Percentiles rank a stretch among this genome's conserved stretches.
phyloP scores from a whole-genome alignment of 805 yeast genomes.

The Saccharomycopsis sp. region DNA sequence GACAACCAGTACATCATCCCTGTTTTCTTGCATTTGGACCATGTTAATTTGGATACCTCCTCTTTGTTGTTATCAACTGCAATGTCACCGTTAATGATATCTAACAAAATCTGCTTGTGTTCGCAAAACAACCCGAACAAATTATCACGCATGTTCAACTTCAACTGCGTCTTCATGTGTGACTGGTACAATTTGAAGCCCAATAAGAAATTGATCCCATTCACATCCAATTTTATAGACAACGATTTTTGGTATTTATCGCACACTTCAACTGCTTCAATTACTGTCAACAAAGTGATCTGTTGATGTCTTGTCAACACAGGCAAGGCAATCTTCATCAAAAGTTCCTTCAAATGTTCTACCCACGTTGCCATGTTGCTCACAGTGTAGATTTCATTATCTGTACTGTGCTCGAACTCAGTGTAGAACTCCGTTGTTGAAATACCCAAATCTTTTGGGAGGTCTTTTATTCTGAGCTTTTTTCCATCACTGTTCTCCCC shows the following conservation, averaged over 20 bases:
- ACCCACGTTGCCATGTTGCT: constrained; percentile 22
- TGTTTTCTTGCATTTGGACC: constrained; percentile 48
- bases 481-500: constrained; percentile 25
- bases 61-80: constrained; percentile 21
- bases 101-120: constrained; percentile 58
- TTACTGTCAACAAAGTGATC: constrained; percentile 62
- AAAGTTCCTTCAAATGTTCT: constrained; percentile 39
- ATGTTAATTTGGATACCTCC: constrained; percentile 34
- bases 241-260: constrained; percentile 29
- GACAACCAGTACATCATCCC: constrained; percentile 70
- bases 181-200: constrained; percentile 61
- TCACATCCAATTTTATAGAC: constrained; percentile 44
- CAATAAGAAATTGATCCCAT: constrained; percentile 62
- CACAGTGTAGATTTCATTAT: constrained; percentile 24
- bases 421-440: constrained; percentile 14
- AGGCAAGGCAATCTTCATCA: constrained; percentile 62
- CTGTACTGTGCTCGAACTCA: constrained; percentile 13
- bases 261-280: constrained; percentile 54
- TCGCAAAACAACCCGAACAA: constrained; percentile 83
- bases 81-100: constrained; percentile 37
- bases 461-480: constrained; percentile 11
- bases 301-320: constrained; percentile 87
- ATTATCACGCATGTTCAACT: constrained; percentile 69
- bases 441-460: constrained; percentile 16
- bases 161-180: constrained; percentile 40